Evolutionary conservation across 805 yeast genomes (phyloP), one percentile per base, ranked within the genome.

Genomic region (Cyberlindnera nakhonratchasimensis): DNA sequence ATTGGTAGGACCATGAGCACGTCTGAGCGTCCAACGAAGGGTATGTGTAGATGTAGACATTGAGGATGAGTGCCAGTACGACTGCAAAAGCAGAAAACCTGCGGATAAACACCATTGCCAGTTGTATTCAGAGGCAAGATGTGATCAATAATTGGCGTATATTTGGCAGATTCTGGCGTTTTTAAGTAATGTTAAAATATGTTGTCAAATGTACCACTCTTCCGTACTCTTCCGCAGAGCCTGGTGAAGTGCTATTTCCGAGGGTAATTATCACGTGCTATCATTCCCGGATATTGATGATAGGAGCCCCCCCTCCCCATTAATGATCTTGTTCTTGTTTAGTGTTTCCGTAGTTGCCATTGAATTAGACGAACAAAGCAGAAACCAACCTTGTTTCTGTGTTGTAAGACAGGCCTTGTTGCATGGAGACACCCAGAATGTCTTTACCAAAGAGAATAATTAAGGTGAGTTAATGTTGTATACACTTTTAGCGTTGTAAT

Each of bases 371-470:
- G 12, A 23, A 23, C 26, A 23, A n/a, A n/a, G n/a, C n/a, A 23
- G 12, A 23, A 8, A 9, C 26, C 8, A 23, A 12, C 26, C 12
- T 8, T 26, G 11, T 26, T 26, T 13, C 11, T 28, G 30, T 28
- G n/a, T 28, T 28, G 30, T 28, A 16, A 12, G 29, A 8, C 10
- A 23, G 11, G 8, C 11, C 14, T 10, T 31, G 25, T 31, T 31
- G n/a, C 9, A 12, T 20, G 10, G 37, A 34, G 7, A 14, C 8
- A 6, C 7, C 11, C 6, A 28, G 4, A 21, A 42, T 43, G 47
- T 43, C 47, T 1, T 57, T 90, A 59, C 95, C 97, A 33, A 91
- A 88, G 67, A 79, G 99, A 70, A 91, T 91, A 53, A 86, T 91
- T 52, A 89, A 90, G 60, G 86, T 80, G 2, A 16, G 42, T 18